Base-by-base conservation (phyloP, 495 filamentous ascomycete genomes). In the Pseudoneurospora amorphoporcata region DNA sequence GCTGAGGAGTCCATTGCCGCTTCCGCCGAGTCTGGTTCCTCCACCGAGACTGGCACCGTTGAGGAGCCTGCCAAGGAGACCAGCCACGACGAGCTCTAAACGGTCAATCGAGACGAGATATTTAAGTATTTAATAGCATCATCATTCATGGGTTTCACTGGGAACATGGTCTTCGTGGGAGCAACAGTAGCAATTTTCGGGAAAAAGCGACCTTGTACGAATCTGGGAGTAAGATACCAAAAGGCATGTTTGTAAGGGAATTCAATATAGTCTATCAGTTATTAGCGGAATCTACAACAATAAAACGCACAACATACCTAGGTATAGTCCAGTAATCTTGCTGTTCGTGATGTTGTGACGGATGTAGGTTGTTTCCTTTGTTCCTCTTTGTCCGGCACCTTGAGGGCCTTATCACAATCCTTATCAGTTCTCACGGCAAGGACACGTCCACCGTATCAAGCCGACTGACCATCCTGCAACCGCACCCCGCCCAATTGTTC, bases 71-170 rank as follows among this genome's bases (percentile, higher is more conserved):
- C 82, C 19, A 79, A 87, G 78, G 81, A 81, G 73, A 79, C 82
- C 40, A 80, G 79, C 39, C 89, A 92, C 74, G 90, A 92, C 75
- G 90, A 92, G 82, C 84, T 92, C 82, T 92, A 88, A 83, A 82
- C 70, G 75, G 47, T 32, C 47, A 32, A 10, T 61, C 23, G 47
- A 61, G 23, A 58, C 47, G 23, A 53, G 17, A 23, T 9, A 61
- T 61, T 61, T 65, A 65, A 35, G 3, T 65, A 35, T 65, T 65
- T 65, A 65, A 65, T 65, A 65, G 23, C 53, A 65, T 58, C 29
- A 65, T 35, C 29, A 65, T 32, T 8, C 17, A 65, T 65, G 53
- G 53, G 29, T 32, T 65, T 35, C 29, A 35, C 53, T 35, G 53
- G 29, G 53, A 65, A 65, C 53, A 65, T 35, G 53, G 29, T 17